Percentiles rank a stretch among this genome's conserved stretches.
Conservation (phyloP, 495 filamentous ascomycete genomes). For the Saxispiralis lemnorum region DNA sequence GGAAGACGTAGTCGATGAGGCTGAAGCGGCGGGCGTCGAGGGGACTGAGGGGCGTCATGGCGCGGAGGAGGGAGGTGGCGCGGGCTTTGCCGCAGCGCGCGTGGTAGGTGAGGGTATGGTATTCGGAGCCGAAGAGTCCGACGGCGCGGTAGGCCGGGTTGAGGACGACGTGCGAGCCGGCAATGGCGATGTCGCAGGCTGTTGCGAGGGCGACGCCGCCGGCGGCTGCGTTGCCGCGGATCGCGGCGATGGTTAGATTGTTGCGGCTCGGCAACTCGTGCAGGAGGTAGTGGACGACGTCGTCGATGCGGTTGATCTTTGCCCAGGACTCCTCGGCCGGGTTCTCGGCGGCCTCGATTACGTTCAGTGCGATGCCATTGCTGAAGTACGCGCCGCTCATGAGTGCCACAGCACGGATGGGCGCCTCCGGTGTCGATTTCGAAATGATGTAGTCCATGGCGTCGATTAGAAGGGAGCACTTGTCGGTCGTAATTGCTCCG, state of each 20-base stretch:
- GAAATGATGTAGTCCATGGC: conserved; percentile 7
- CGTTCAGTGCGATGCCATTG: conserved; percentile 13
- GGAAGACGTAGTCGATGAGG: conserved; percentile 12
- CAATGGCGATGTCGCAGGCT: conserved; percentile 8
- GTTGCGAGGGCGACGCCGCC: conserved; percentile 10
- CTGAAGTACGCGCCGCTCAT: conserved; percentile 13
- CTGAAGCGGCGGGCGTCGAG: conserved; percentile 4
- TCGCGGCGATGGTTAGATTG: conserved; percentile 7
- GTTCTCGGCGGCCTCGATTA: conserved; percentile 5
- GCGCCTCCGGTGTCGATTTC: neutral
- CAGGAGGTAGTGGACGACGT: conserved; percentile 5
- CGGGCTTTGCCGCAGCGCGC: conserved; percentile 6
- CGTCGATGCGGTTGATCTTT: conserved; percentile 11
- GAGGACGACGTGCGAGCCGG: conserved; percentile 8
- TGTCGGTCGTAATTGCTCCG: conserved; percentile 7
- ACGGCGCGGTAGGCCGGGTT: conserved; percentile 10
- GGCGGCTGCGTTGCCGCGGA: conserved; percentile 10
- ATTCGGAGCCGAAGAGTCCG: conserved; percentile 7
- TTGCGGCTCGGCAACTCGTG: conserved; percentile 4
- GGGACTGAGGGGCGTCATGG: conserved; percentile 7
- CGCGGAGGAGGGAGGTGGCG: conserved; percentile 3
- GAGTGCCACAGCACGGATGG: conserved; percentile 5
- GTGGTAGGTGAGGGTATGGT: conserved; percentile 7
- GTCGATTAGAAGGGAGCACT: conserved; percentile 5
- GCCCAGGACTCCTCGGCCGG: conserved; percentile 5